Evolutionary conservation across 306 rosid species (phyloP).

Genomic region (Glycyrrhiza uralensis): DNA sequence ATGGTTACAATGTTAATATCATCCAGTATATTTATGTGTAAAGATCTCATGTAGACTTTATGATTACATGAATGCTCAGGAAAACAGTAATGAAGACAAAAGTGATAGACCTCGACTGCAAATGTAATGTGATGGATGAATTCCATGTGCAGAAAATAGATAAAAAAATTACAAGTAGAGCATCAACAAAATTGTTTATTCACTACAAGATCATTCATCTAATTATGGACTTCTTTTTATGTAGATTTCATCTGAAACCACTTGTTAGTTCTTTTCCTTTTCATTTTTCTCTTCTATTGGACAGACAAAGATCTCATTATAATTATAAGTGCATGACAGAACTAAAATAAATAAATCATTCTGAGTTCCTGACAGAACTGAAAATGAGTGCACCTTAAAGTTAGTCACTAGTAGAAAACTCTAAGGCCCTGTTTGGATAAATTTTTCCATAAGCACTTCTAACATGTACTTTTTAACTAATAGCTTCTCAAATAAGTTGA

Average conservation of each 20-base stretch:
- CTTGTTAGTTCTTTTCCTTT: background rate
- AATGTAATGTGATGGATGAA: background rate
- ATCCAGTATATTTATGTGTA: background rate
- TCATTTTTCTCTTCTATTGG: background rate
- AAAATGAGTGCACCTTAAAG: background rate
- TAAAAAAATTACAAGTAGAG: constrained; percentile 7
- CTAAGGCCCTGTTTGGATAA: too few relatives aligned
- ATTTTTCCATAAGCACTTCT: too few relatives aligned
- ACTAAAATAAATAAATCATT: background rate
- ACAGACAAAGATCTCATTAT: background rate
- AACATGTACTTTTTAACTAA: too few relatives aligned
- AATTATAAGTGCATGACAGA: background rate
- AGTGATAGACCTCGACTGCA: background rate
- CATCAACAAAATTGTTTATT: background rate
- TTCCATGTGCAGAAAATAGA: background rate
- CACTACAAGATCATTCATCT: background rate
- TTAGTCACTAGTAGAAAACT: background rate
- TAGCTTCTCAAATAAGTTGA: too few relatives aligned
- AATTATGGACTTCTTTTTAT: background rate
- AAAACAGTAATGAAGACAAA: constrained; percentile 10
- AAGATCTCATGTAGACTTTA: constrained; percentile 16
- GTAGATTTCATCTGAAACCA: constrained; percentile 16
- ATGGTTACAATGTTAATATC: constrained; percentile 23
- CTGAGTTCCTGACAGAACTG: background rate
- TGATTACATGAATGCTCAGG: background rate